Conservation (phyloP, 495 filamentous ascomycete species). For the Hyaloscypha bicolor region DNA sequence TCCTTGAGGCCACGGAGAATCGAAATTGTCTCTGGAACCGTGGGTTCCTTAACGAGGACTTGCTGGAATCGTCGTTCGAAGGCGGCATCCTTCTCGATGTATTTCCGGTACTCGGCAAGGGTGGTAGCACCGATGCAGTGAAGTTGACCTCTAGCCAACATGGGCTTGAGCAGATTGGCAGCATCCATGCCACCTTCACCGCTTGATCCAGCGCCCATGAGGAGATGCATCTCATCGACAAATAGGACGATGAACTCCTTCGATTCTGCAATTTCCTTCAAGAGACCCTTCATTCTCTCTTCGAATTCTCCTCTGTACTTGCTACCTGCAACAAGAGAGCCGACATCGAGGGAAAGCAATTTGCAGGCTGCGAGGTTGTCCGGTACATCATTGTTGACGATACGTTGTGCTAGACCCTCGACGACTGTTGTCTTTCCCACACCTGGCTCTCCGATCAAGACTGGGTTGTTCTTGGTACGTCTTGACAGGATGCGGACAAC, state of each 20-base stretch:
- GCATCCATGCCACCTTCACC: slow-evolving; percentile 99
- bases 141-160: slow-evolving; percentile 92
- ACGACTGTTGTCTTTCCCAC: slow-evolving; percentile 98
- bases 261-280: slow-evolving; percentile 96
- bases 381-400: slow-evolving; percentile 94
- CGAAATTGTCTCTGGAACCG: slow-evolving; percentile 86
- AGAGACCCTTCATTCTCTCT: slow-evolving; percentile 96
- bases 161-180: slow-evolving; percentile 94
- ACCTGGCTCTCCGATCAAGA: slow-evolving; percentile 91
- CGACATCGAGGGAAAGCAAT: slow-evolving; percentile 91
- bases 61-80: slow-evolving; percentile 99
- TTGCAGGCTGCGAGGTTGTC: slow-evolving; percentile 94
- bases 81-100: slow-evolving; percentile 97
- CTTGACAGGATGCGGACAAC: slow-evolving; percentile 92
- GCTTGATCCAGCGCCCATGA: slow-evolving; percentile 93
- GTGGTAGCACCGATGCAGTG: slow-evolving; percentile 99
- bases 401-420: slow-evolving; percentile 92
- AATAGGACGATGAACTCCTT: slow-evolving; percentile 97
- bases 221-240: slow-evolving; percentile 96
- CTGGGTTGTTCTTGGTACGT: slow-evolving; percentile 98
- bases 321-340: slow-evolving; percentile 91
- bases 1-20: slow-evolving; percentile 97
- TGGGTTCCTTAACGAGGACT: slow-evolving; percentile 91
- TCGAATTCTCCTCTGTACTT: slow-evolving; percentile 99
- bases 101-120: slow-evolving; percentile 93